A percentile compares a stretch with the other conserved stretches of the same genome.
Evolutionary conservation across 805 yeast genomes (phyloP).

Genomic region (Kazachstania bromeliacearum): DNA sequence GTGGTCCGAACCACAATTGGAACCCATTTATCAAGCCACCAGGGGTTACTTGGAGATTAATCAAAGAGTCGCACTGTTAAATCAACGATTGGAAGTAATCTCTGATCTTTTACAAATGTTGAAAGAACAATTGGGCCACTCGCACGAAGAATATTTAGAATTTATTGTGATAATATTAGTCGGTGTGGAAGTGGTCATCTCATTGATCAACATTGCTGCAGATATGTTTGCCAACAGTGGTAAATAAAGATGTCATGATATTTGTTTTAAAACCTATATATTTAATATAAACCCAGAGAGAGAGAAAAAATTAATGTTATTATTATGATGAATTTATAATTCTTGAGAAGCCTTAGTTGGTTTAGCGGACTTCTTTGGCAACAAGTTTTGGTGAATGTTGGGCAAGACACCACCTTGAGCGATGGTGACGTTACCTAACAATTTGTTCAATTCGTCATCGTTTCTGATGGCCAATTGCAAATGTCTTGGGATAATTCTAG

Average conservation of each 20-base stretch:
- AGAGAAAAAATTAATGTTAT: no score
- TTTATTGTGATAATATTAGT: slow-evolving; percentile 83
- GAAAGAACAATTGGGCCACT: slow-evolving; percentile 93
- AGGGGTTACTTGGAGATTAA: slow-evolving; percentile 92
- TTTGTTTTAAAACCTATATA: neutral
- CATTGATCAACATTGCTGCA: slow-evolving; percentile 67
- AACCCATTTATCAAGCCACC: slow-evolving; percentile 95
- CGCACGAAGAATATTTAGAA: slow-evolving; percentile 86
- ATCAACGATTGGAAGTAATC: slow-evolving; percentile 88
- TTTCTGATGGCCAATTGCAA: slow-evolving; percentile 97
- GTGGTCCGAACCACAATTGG: slow-evolving; percentile 98
- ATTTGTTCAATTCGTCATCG: slow-evolving; percentile 96
- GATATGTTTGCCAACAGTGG: slow-evolving; percentile 37
- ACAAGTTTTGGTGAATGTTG: slow-evolving; percentile 87
- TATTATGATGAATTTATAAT: slow-evolving; percentile 40
- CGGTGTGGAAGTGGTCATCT: slow-evolving; percentile 85
- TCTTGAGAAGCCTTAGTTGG: slow-evolving; percentile 57
- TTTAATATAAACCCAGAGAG: no score
- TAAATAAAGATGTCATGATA: neutral
- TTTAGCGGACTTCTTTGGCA: slow-evolving; percentile 67
- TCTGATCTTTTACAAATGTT: slow-evolving; percentile 90
- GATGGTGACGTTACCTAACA: slow-evolving; percentile 86
- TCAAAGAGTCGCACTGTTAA: slow-evolving; percentile 81
- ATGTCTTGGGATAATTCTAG: slow-evolving; percentile 98
- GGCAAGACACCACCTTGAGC: slow-evolving; percentile 99